Evolutionary conservation across 225 moss, liverwort and hornwort genomes (phyloP).

Genomic region (Pseudoscleropodium purum): DNA sequence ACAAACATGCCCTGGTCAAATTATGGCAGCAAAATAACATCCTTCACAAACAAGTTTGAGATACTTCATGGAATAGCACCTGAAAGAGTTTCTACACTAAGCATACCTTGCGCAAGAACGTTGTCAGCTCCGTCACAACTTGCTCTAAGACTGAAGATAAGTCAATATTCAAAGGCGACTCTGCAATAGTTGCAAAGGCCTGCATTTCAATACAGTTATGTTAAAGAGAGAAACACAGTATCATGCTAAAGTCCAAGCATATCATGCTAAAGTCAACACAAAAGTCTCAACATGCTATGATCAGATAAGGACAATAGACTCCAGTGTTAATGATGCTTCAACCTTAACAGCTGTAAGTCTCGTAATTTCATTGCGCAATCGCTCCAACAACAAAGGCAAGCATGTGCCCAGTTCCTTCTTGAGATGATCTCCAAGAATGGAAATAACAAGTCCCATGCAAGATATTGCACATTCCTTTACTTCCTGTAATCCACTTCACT

Average conservation of each 20-base stretch:
- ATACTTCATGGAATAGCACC: neutral
- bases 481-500: slow-evolving; percentile 58
- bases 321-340: neutral
- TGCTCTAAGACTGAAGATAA: slow-evolving; percentile 97
- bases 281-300: slow-evolving; percentile 5
- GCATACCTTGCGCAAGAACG: slow-evolving; percentile 90
- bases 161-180: slow-evolving; percentile 94
- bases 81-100: neutral
- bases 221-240: neutral
- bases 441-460: slow-evolving; percentile 98
- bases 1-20: neutral
- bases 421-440: slow-evolving; percentile 94
- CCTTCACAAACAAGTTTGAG: neutral
- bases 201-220: slow-evolving; percentile 13
- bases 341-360: slow-evolving; percentile 99
- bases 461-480: slow-evolving; percentile 99
- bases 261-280: neutral
- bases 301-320: neutral
- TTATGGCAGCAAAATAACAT: neutral
- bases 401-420: slow-evolving; percentile 89
- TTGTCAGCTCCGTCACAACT: slow-evolving; percentile 92
- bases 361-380: slow-evolving; percentile 96
- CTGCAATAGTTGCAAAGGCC: slow-evolving; percentile 99
- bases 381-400: slow-evolving; percentile 83
- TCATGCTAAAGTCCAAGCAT: neutral